Conservation (phyloP, 768 basidiomycete genomes). For the Pleurotus pulmonarius region DNA sequence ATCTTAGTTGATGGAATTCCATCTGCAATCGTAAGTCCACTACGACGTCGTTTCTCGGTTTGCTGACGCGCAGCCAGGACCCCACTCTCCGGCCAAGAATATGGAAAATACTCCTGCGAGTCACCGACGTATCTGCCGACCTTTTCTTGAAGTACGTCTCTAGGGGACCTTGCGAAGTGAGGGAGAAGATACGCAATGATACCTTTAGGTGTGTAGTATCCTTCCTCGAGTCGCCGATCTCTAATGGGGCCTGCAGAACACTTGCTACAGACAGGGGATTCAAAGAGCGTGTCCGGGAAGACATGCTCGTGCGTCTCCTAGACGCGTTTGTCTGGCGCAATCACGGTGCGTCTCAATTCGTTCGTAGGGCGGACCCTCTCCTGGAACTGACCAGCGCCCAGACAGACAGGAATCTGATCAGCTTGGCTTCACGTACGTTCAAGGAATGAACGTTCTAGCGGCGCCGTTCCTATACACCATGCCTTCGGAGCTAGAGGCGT, state of each 20-base stretch:
- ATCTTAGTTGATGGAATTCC: conserved; percentile 92
- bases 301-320: conserved; percentile 92
- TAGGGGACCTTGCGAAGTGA: conserved; percentile 81
- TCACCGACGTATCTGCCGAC: conserved; percentile 74
- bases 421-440: conserved; percentile 92
- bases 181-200: conserved; percentile 93
- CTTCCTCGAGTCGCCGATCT: not conserved
- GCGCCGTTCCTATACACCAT: conserved; percentile 97
- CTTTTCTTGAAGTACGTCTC: conserved; percentile 75
- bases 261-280: conserved; percentile 97
- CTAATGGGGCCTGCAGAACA: conserved; percentile 47
- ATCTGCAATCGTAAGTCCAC: conserved; percentile 67
- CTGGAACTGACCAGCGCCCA: conserved; percentile 21
- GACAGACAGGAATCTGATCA: conserved; percentile 77
- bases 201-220: conserved; percentile 71
- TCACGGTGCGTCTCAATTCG: conserved; percentile 50
- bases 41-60: not conserved
- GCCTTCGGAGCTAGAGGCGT: conserved; percentile 98
- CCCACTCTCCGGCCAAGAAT: conserved; percentile 81
- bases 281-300: conserved; percentile 94
- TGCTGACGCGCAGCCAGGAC: conserved; percentile 43
- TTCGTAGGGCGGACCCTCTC: not conserved
- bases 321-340: conserved; percentile 99
- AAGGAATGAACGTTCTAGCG: conserved; percentile 98
- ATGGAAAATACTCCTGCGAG: conserved; percentile 91